Conservation (phyloP, 129 eudicot genomes). For the Cynara cardunculus region DNA sequence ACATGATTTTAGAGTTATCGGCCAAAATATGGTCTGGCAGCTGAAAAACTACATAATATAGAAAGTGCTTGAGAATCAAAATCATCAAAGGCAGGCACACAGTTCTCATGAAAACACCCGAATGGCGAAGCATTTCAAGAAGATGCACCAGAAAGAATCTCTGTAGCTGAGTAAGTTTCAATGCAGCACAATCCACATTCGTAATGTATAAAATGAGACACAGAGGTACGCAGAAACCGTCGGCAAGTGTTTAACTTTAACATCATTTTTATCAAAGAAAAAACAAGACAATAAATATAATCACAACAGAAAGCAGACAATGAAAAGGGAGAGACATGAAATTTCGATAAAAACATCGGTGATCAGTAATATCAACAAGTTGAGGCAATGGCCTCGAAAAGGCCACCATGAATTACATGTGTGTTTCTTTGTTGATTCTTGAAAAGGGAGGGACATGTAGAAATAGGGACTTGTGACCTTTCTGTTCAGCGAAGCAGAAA, state of each 20-base stretch:
- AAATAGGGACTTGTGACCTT: constrained; percentile 66
- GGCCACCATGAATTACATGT: constrained; percentile 51
- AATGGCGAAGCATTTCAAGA: not conserved
- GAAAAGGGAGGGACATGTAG: constrained; percentile 73
- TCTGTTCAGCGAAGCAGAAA: constrained; percentile 57
- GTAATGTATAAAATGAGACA: no score
- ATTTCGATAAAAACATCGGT: constrained; percentile 7
- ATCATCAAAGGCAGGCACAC: not conserved
- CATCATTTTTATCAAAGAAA: not conserved
- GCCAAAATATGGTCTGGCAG: not conserved
- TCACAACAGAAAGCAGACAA: not conserved
- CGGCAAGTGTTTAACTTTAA: not conserved
- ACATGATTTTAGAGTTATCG: not conserved
- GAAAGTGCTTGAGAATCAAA: not conserved
- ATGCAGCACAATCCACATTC: no score
- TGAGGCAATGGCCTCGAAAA: constrained; percentile 53
- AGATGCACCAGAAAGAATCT: no score
- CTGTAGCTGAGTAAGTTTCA: no score
- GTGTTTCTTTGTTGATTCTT: constrained; percentile 48
- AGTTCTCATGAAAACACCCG: not conserved
- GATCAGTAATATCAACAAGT: constrained; percentile 35
- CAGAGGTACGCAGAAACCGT: not conserved
- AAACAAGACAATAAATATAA: not conserved
- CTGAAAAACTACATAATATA: not conserved
- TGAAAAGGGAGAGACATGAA: not conserved